Percentiles rank a stretch among this genome's conserved stretches.
Evolutionary conservation across 805 yeast species (phyloP).

Genomic region (Ogataea nitratoaversa): DNA sequence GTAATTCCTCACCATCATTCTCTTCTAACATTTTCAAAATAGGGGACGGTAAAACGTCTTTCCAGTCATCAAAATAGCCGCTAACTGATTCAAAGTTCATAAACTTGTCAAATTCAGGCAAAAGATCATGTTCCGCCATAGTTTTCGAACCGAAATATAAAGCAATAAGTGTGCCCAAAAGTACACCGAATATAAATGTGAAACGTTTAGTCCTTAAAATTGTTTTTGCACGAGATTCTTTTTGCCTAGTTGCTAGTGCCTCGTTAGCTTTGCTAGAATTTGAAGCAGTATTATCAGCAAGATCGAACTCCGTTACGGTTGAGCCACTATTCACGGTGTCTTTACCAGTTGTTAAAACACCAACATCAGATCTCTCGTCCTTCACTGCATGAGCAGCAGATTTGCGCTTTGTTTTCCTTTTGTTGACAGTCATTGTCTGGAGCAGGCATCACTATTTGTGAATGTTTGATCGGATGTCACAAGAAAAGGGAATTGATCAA

Average conservation of each 20-base stretch:
- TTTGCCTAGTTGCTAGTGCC: background rate
- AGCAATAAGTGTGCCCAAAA: constrained; percentile 65
- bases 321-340: background rate
- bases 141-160: constrained; percentile 51
- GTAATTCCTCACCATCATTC: constrained; percentile 41
- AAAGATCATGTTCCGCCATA: constrained; percentile 36
- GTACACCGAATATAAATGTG: constrained; percentile 65
- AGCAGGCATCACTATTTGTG: background rate
- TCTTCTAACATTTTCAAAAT: constrained; percentile 57
- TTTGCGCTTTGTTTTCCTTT: background rate
- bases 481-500: background rate
- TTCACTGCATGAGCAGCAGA: too few species aligned
- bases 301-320: constrained; percentile 1
- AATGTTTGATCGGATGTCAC: background rate
- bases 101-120: constrained; percentile 47
- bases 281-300: background rate
- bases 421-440: background rate
- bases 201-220: constrained; percentile 42
- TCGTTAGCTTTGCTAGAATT: background rate
- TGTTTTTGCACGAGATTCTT: constrained; percentile 8
- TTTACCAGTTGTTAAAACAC: background rate
- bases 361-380: too few species aligned
- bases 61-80: constrained; percentile 67
- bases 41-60: constrained; percentile 63
- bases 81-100: constrained; percentile 53